Base-by-base conservation (phyloP, 1,139 yeast genomes). In the Meyerozyma elateridarum region DNA sequence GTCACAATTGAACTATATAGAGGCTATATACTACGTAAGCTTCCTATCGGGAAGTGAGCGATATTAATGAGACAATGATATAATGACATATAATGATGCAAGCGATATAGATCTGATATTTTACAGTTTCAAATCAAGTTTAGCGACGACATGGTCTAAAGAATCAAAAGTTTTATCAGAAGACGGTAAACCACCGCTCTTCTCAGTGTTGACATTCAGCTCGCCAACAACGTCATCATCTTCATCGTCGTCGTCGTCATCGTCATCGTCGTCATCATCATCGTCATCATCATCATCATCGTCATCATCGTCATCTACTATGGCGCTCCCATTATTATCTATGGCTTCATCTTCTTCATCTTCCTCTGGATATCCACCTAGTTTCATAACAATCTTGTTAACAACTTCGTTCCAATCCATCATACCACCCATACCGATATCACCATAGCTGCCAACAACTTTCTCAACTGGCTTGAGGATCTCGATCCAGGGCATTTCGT, bases 401-500 rank as follows among this genome's bases (percentile, higher is more conserved):
- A 87, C 95, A 45, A 89, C 82, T 56, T 88, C 96, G 57, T 85
- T 85, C 74, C 83, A 80, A 49, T 83, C 91, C 80, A 82, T 78
- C 93, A 83, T 83, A 35, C 93, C 93, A 25, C 93, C 91, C 89
- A 83, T 85, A 20, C 96, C 96, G 40, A 89, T 88, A 49, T 88
- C 96, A 37, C 97, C 96, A 56, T 85, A 87, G 34, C 88, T 78
- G 18, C 95, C 94, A 37, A 85, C 84, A 6, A 89, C 95, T 54
- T 89, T 89, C 53, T 89, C 97, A 4, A 85, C 88, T 0, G 97
- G 97, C 52, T 81, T 84, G 46, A 89, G 64, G 15, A 88, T 72
- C 47, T 85, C 95, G 36, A 88, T 82, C 89, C 94, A 87, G 30
- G 87, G 85, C 88, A 87, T 85, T 45, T 85, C 93, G 44, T 85